Percentiles rank a stretch among this genome's conserved stretches.
Conservation (phyloP, 208 protist species). For the Crithidia mellificae region DNA sequence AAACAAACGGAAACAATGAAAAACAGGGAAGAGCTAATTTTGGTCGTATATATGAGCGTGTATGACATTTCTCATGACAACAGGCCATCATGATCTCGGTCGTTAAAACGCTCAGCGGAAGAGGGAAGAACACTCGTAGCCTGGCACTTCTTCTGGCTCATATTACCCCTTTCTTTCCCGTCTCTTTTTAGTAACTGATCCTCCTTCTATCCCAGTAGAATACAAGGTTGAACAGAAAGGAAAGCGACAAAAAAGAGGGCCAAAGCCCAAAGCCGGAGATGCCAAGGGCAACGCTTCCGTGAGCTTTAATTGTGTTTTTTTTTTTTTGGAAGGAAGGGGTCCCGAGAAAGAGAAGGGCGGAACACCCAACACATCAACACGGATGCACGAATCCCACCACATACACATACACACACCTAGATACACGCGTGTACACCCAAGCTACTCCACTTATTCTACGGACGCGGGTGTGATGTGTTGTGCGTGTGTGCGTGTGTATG, state of each 20-base stretch:
- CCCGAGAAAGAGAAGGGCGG: too few relatives aligned
- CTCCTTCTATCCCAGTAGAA: too few relatives aligned
- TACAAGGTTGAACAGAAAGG: not conserved
- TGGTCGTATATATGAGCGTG: not conserved
- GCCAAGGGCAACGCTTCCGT: not conserved
- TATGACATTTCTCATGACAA: not conserved
- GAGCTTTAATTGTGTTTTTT: not conserved
- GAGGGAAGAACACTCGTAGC: not conserved
- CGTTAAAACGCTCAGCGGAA: not conserved
- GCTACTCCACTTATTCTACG: not conserved
- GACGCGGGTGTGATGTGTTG: too few relatives aligned
- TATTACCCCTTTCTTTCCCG: not conserved
- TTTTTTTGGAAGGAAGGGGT: not conserved
- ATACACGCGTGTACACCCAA: not conserved
- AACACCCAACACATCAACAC: too few relatives aligned
- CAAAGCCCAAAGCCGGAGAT: not conserved
- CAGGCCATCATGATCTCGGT: not conserved
- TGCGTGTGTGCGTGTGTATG: not conserved
- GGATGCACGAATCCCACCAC: not conserved
- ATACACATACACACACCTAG: slow-evolving; percentile 2
- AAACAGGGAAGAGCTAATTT: slow-evolving; percentile 9
- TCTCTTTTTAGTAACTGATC: not conserved
- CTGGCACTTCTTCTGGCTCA: not conserved
- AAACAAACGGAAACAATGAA: slow-evolving; percentile 5
- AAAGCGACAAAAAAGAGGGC: not conserved